Conservation (phyloP, 2,329 filamentous ascomycete species). For the Venturia nashicola region DNA sequence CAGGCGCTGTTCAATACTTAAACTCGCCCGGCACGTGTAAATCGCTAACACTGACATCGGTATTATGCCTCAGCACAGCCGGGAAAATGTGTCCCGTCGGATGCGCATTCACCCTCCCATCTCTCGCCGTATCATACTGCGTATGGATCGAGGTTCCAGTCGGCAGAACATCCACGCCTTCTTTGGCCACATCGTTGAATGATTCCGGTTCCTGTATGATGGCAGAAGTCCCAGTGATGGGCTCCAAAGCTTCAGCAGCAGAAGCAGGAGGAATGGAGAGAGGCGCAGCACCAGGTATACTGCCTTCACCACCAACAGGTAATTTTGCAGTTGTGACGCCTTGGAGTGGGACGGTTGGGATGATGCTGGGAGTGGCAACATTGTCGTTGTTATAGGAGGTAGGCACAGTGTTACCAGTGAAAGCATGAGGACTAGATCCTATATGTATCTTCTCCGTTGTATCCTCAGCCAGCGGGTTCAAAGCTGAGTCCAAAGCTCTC, state of each 20-base stretch:
- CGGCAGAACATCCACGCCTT: background rate
- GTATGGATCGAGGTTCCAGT: background rate
- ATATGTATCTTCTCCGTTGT: background rate
- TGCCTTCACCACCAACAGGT: background rate
- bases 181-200: no score
- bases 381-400: background rate
- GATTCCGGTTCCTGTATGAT: background rate
- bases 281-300: background rate
- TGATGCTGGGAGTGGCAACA: background rate
- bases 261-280: background rate
- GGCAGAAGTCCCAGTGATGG: background rate
- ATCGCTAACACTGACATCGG: slow-evolving; percentile 44
- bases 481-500: background rate
- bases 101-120: slow-evolving; percentile 7
- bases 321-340: background rate
- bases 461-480: background rate
- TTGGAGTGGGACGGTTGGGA: background rate
- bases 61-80: slow-evolving; percentile 26
- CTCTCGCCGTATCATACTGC: background rate
- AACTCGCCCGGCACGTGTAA: slow-evolving; percentile 60
- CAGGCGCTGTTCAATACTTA: slow-evolving; percentile 1
- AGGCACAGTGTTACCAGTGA: background rate
- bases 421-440: background rate
- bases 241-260: background rate
- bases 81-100: slow-evolving; percentile 6